Evolutionary conservation across 345 rosid species (phyloP).

Genomic region (Camelina laxa): DNA sequence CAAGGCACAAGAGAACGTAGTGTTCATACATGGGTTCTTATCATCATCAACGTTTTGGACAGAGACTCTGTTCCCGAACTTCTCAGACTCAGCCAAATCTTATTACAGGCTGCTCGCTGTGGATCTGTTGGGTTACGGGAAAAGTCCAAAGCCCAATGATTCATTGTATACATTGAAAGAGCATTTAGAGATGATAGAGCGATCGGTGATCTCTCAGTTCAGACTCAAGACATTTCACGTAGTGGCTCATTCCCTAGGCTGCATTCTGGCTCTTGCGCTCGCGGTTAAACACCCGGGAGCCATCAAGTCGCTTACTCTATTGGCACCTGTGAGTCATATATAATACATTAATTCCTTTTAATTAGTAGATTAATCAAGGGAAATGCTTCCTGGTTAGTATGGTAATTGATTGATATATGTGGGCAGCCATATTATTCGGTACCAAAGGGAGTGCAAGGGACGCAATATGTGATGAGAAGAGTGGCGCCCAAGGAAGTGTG

Average conservation of each 20-base stretch:
- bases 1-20: constrained; percentile 69
- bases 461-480: constrained; percentile 81
- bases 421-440: constrained; percentile 85
- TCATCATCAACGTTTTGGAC: constrained; percentile 98
- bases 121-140: constrained; percentile 89
- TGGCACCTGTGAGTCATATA: constrained; percentile 77
- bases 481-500: constrained; percentile 87
- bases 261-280: constrained; percentile 93
- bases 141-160: constrained; percentile 95
- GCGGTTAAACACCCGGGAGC: constrained; percentile 81
- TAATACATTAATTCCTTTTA: not conserved
- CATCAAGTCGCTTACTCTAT: constrained; percentile 82
- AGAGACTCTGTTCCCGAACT: constrained; percentile 91
- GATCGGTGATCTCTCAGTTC: constrained; percentile 65
- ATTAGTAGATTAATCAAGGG: not conserved
- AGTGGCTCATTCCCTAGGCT: constrained; percentile 98
- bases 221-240: constrained; percentile 85
- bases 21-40: constrained; percentile 98
- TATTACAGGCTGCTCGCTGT: constrained; percentile 74
- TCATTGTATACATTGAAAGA: constrained; percentile 89
- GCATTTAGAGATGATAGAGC: constrained; percentile 92
- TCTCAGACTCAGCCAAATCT: constrained; percentile 69
- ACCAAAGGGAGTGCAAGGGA: constrained; percentile 72
- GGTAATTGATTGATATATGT: not conserved
- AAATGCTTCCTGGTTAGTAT: constrained; percentile 13